A percentile compares a stretch with the other conserved stretches of the same genome.
phyloP scores from a whole-genome alignment of 306 rosid genomes.

The Dalbergia cochinchinensis region DNA sequence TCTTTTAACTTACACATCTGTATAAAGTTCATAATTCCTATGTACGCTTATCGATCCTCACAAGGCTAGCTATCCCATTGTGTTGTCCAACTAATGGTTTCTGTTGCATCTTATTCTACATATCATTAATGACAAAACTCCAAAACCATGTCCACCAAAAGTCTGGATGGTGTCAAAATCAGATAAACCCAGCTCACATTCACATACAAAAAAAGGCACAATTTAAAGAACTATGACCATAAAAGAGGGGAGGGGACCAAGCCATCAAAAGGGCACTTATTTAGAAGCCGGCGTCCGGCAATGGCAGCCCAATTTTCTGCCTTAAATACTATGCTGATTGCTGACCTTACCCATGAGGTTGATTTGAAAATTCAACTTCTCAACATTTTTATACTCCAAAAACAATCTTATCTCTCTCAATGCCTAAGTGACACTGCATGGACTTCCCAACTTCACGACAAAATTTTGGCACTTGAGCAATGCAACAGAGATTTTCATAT shows the following conservation, averaged over 20 bases:
- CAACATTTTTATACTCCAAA: background rate
- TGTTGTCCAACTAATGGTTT: no score
- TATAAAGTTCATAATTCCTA: no score
- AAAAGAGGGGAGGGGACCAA: background rate
- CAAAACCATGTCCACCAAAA: slow-evolving; percentile 27
- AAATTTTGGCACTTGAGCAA: slow-evolving; percentile 22
- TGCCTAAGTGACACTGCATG: background rate
- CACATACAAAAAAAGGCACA: slow-evolving; percentile 10
- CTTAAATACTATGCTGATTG: slow-evolving; percentile 14
- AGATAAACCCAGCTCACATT: background rate
- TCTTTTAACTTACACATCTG: no score
- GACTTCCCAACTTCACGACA: slow-evolving; percentile 29
- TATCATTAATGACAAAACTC: background rate
- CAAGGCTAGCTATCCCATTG: no score
- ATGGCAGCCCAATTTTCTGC: slow-evolving; percentile 2
- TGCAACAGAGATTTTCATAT: slow-evolving; percentile 21
- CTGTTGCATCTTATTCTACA: no score
- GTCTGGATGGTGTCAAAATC: slow-evolving; percentile 1
- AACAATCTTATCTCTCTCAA: slow-evolving; percentile 12
- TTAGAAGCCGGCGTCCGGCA: slow-evolving; percentile 28
- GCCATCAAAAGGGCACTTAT: background rate
- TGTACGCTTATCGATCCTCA: no score
- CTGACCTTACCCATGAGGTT: slow-evolving; percentile 6
- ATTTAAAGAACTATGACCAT: background rate
- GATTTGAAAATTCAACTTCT: slow-evolving; percentile 8